Base-by-base conservation (phyloP, 495 filamentous ascomycete genomes). In the Penicillium psychrofluorescens region DNA sequence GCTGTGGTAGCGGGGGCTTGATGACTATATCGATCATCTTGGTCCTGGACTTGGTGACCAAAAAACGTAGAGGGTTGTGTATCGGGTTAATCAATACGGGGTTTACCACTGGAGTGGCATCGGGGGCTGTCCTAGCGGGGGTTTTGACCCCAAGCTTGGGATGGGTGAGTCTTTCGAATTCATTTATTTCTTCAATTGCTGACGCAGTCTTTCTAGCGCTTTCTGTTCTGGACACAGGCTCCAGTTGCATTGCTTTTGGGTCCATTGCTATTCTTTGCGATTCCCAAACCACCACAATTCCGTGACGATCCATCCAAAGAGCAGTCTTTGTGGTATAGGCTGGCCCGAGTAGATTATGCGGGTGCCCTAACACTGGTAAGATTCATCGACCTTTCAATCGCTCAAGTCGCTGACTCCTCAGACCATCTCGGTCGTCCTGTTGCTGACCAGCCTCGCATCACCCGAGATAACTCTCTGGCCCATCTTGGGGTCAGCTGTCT, bases 121-220 rank as follows among this genome's bases (percentile, higher is more conserved):
- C 80, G 0, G 85, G 86, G 7, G 86, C 85, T 3, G 76, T 86
- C 10, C 62, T 86, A 29, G 81, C 82, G 12, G 86, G 85, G 1
- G 73, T 79, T 1, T 48, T 88, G 36, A 65, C 81, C 7, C 74
- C 75, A 1, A 67, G 62, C 0, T 68, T 77, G 22, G 85, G 85
- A 39, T 91, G 85, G 84, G 83, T 86, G 67, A 49, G 78, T 61
- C 4, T 22, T 22, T 10, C n/a, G 11, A 27, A 31, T 34, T 14
- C 8, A 10, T 12, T 11, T 7, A 22, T 2, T 4, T 22, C 7
- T 14, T 27, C 8, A 2, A 15, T 37, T 44, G 11, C 43, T 9
- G 10, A 32, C 33, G 0, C 10, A 5, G 22, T 35, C 5, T 3
- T 40, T 22, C 1, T 46, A 86, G 84, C 71, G 85, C 40, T 62